Percentiles rank a stretch among this genome's conserved stretches.
These are phyloP conservation scores for Tothia fuscella DNA, from an alignment of 2,329 filamentous ascomycete species.

Conservation along the genomic window DNA sequence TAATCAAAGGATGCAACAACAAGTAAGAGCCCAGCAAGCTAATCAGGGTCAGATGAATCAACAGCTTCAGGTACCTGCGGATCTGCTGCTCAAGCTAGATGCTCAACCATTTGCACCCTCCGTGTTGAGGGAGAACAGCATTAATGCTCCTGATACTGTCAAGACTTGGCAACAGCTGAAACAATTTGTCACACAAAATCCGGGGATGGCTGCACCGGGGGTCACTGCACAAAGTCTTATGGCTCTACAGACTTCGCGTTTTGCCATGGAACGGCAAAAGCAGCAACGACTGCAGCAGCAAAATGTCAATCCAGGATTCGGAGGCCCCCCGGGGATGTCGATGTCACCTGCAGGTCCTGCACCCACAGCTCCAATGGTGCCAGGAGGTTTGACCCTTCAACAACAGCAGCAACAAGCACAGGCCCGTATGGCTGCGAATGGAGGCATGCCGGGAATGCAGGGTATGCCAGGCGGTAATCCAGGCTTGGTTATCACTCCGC, in stretches of 20 bases:
- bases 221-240: not conserved
- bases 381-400: conserved; percentile 2
- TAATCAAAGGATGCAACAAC: not conserved
- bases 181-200: not conserved
- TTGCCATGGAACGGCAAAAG: not conserved
- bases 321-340: not conserved
- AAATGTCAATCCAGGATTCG: not conserved
- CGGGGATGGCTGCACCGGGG: not conserved
- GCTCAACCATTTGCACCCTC: not conserved
- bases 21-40: not conserved
- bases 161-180: conserved; percentile 5
- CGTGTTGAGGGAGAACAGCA: conserved; percentile 1
- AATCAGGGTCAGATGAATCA: not conserved
- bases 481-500: too few species aligned
- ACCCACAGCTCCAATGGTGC: conserved; percentile 4
- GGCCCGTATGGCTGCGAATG: conserved; percentile 3
- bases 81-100: conserved; percentile 1
- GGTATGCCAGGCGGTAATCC: not conserved
- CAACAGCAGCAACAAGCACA: conserved; percentile 5
- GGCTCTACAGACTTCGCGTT: not conserved
- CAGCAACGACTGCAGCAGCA: not conserved
- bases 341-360: conserved; percentile 1
- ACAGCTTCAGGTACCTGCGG: not conserved
- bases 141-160: conserved; percentile 1
- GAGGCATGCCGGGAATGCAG: not conserved